A percentile compares a stretch with the other conserved stretches of the same genome.
Conservation (phyloP, 441 rosid genomes). For the Theobroma grandiflorum region DNA sequence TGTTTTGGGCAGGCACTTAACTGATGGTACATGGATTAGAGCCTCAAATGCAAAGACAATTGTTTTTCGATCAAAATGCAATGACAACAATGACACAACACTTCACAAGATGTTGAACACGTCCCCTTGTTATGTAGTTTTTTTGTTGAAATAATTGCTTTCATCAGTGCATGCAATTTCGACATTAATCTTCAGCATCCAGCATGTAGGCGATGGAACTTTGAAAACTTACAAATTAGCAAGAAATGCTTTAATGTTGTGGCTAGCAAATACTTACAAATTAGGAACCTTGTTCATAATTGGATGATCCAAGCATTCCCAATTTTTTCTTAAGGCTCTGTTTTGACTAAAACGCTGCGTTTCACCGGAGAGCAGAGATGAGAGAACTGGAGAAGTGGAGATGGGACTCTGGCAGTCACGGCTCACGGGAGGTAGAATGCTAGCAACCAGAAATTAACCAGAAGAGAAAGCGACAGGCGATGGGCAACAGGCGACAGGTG, state of each 20-base stretch:
- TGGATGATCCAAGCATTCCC: constrained; percentile 46
- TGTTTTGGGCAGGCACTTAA: background rate
- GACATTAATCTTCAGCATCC: constrained; percentile 12
- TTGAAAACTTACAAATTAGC: background rate
- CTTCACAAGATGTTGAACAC: background rate
- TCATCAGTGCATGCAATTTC: constrained; percentile 2
- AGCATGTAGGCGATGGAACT: background rate
- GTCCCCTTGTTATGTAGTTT: background rate
- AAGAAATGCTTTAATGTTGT: background rate
- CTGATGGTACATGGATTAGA: background rate
- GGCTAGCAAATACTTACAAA: background rate
- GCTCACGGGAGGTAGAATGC: no score
- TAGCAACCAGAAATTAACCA: no score
- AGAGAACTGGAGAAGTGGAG: no score
- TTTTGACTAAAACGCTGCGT: no score
- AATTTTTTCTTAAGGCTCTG: no score
- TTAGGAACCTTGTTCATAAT: constrained; percentile 70
- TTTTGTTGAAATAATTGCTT: background rate
- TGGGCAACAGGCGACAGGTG: no score
- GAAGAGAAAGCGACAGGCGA: no score
- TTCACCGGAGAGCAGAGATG: no score
- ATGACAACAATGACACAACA: background rate
- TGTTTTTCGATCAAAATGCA: background rate
- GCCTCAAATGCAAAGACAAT: constrained; percentile 6
- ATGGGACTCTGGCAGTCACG: no score